Percentiles rank a stretch among this genome's conserved stretches.
These are phyloP conservation scores for Xerocomellus chrysenteron DNA, from an alignment of 768 basidiomycete genomes.

Conservation along the genomic window DNA sequence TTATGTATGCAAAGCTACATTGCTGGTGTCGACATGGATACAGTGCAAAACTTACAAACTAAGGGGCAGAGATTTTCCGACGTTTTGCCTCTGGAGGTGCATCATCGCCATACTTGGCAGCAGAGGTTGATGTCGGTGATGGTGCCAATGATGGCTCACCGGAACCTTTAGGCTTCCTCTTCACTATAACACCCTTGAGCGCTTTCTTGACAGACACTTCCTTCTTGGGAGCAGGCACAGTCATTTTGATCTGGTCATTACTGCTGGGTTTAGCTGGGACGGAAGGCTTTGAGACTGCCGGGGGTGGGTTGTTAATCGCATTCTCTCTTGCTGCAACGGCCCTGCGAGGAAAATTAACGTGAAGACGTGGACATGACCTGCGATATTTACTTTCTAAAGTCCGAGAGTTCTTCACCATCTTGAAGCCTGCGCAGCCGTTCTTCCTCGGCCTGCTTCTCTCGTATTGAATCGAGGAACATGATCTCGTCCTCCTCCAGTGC, in stretches of 20 bases:
- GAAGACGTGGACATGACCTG: not conserved
- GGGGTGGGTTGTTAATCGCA: slow-evolving; percentile 44
- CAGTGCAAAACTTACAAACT: slow-evolving; percentile 13
- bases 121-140: slow-evolving; percentile 14
- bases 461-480: slow-evolving; percentile 81
- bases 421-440: slow-evolving; percentile 71
- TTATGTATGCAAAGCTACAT: slow-evolving; percentile 12
- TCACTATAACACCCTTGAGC: slow-evolving; percentile 78
- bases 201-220: slow-evolving; percentile 53
- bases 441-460: slow-evolving; percentile 72
- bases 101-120: slow-evolving; percentile 22
- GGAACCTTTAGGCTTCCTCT: slow-evolving; percentile 60
- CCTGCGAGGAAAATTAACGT: slow-evolving; percentile 33
- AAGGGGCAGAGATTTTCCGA: slow-evolving; percentile 47
- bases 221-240: slow-evolving; percentile 49
- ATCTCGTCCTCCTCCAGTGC: slow-evolving; percentile 90
- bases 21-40: slow-evolving; percentile 11
- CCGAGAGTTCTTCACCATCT: slow-evolving; percentile 77
- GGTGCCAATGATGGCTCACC: slow-evolving; percentile 17
- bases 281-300: slow-evolving; percentile 32
- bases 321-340: slow-evolving; percentile 70
- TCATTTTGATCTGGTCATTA: slow-evolving; percentile 26
- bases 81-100: slow-evolving; percentile 54
- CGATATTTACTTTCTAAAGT: slow-evolving; percentile 69
- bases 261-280: slow-evolving; percentile 31